Conservation (phyloP, 805 yeast species). For the Teunomyces stri region DNA sequence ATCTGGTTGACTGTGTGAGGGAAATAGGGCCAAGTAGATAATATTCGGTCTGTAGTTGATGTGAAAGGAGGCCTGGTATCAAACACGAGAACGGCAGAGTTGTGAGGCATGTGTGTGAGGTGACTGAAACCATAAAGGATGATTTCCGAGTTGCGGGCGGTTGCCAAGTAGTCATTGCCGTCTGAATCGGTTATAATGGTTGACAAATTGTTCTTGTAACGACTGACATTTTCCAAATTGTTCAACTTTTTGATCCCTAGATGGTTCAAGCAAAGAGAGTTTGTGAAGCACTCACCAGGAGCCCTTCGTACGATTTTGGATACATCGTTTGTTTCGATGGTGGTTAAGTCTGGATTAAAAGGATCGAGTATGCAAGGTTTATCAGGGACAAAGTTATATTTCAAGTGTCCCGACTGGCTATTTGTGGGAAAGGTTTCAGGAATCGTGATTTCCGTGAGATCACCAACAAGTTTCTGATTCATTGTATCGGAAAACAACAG, state of each 20-base stretch:
- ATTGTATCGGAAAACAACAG: not conserved
- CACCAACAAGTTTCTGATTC: not conserved
- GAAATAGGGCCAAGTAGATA: slow-evolving; percentile 50
- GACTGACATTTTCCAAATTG: slow-evolving; percentile 25
- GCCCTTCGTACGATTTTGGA: slow-evolving; percentile 19
- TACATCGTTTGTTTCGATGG: slow-evolving; percentile 13
- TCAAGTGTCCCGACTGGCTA: slow-evolving; percentile 26
- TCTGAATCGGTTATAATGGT: slow-evolving; percentile 16
- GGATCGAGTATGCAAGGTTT: slow-evolving; percentile 8
- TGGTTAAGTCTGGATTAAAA: slow-evolving; percentile 13
- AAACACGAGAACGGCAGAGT: slow-evolving; percentile 27
- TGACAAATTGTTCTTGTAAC: slow-evolving; percentile 42
- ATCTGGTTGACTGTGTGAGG: slow-evolving; percentile 59
- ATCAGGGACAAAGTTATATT: slow-evolving; percentile 30
- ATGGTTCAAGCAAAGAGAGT: slow-evolving; percentile 24
- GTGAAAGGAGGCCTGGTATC: slow-evolving; percentile 44
- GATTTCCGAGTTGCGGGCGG: slow-evolving; percentile 34
- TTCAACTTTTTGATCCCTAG: slow-evolving; percentile 19
- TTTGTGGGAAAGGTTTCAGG: slow-evolving; percentile 19
- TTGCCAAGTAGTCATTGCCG: slow-evolving; percentile 23
- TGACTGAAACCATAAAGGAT: slow-evolving; percentile 30
- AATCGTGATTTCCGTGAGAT: not conserved
- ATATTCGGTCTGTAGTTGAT: slow-evolving; percentile 36
- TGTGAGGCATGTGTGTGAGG: slow-evolving; percentile 24
- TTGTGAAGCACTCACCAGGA: slow-evolving; percentile 38